Base-by-base conservation (phyloP, 371 early-diverging fungal genomes). In the Syncephalastrum monosporum region DNA sequence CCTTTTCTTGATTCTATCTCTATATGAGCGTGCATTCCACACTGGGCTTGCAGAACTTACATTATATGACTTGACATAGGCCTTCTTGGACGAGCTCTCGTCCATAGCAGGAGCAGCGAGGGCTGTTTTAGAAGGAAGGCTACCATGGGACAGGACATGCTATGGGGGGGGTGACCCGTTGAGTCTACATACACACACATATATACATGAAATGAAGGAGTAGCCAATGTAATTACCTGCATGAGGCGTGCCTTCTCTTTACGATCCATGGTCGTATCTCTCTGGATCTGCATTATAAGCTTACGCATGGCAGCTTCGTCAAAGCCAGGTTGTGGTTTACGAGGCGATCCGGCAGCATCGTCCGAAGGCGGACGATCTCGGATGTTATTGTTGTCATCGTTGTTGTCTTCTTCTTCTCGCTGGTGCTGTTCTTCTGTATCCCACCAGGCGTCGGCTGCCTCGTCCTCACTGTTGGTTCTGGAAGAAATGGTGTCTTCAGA, bases 171-270 rank as follows among this genome's bases (percentile, higher is more conserved):
- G 12, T 48, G 19, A n/a, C 21, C 21, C 0, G 1, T 21, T 47
- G 12, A 29, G 6, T 42, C 10, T 21, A 27, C 7, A 13, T 33
- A 16, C 3, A 33, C 24, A 52, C 7, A 27, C 5, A 27, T 27
- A 13, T 33, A 16, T 15, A 33, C 24, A 52, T 16, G 41, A 17
- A 27, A 15, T 6, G 7, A 29, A 6, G 7, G 1, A 1, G 29
- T 29, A 33, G 38, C 38, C 5, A 33, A 2, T 24, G 3, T n/a
- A 50, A 21, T 51, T 72, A 88, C 90, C 81, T 90, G 91, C 33
- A 91, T 86, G 54, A 75, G 69, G 55, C 77, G 76, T 15, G 90
- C 87, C 62, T 91, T 91, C 53, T 89, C 90, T 19, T 71, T 71
- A 33, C 85, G 69, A 25, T 70, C 60, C 8, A 90, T 67, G 7